phyloP scores from a whole-genome alignment of 1,139 yeast species.

The Zhuliangozyma parablackwelliae region DNA sequence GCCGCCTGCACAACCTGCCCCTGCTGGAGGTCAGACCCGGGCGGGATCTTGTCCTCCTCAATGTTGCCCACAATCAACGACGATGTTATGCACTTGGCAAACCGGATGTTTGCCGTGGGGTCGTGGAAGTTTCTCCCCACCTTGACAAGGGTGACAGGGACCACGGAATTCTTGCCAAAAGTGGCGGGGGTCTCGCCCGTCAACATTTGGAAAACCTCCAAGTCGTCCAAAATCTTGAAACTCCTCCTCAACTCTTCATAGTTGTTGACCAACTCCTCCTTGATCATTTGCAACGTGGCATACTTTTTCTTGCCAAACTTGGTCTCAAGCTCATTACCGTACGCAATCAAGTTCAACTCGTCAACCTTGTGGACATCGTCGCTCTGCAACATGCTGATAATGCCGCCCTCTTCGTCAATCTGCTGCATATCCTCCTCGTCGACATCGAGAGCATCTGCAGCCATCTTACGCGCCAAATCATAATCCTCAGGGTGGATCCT shows the following conservation, averaged over 20 bases:
- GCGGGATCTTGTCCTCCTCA: slow-evolving; percentile 62
- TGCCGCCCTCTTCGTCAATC: slow-evolving; percentile 74
- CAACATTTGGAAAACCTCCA: slow-evolving; percentile 80
- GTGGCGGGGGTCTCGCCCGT: slow-evolving; percentile 81
- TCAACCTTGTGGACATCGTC: slow-evolving; percentile 85
- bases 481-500: slow-evolving; percentile 98
- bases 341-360: slow-evolving; percentile 83
- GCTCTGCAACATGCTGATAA: slow-evolving; percentile 72
- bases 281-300: slow-evolving; percentile 80
- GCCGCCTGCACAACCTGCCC: slow-evolving; percentile 90
- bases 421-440: slow-evolving; percentile 92
- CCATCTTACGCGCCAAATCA: slow-evolving; percentile 92
- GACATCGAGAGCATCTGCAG: slow-evolving; percentile 93
- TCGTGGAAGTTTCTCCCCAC: slow-evolving; percentile 46
- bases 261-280: slow-evolving; percentile 81
- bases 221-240: slow-evolving; percentile 60
- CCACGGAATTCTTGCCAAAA: slow-evolving; percentile 65
- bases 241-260: slow-evolving; percentile 80
- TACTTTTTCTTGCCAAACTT: slow-evolving; percentile 75
- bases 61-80: slow-evolving; percentile 75
- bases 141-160: slow-evolving; percentile 68
- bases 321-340: slow-evolving; percentile 85
- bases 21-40: slow-evolving; percentile 41
- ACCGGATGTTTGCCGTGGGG: slow-evolving; percentile 33
- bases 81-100: slow-evolving; percentile 60